These are phyloP conservation scores for Colletotrichum camelliae DNA, from an alignment of 2,329 filamentous ascomycete species.

Conservation along the genomic window DNA sequence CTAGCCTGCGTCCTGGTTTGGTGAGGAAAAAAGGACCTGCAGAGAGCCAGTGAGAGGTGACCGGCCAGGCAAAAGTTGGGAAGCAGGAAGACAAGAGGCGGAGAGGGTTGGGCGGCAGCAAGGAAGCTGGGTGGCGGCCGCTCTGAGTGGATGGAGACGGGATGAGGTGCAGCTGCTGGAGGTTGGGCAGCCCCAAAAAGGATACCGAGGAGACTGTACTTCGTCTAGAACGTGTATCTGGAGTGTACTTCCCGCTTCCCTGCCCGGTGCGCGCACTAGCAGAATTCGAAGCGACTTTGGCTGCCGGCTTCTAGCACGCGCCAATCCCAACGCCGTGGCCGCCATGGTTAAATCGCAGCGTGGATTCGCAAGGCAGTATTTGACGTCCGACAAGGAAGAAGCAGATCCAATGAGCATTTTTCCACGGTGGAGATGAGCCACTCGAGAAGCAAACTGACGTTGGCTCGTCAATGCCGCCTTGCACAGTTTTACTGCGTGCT, in stretches of 20 bases:
- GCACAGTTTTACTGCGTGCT: background rate
- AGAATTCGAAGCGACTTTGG: background rate
- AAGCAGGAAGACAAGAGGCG: background rate
- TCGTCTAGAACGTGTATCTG: background rate
- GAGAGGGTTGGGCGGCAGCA: conserved; percentile 17
- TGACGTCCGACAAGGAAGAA: background rate
- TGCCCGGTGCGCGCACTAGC: background rate
- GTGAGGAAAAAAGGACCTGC: background rate
- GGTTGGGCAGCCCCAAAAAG: conserved; percentile 19
- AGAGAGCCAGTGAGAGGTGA: background rate
- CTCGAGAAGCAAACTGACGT: background rate
- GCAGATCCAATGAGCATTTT: background rate
- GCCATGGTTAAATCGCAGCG: background rate
- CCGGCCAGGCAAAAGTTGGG: background rate
- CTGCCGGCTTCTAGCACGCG: background rate
- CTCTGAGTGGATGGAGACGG: conserved; percentile 17
- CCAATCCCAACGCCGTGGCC: background rate
- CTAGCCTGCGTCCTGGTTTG: background rate
- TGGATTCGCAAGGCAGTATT: background rate
- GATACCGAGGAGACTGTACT: background rate
- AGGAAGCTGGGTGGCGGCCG: conserved; percentile 17
- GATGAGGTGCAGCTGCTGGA: conserved; percentile 16
- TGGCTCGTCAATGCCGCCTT: background rate
- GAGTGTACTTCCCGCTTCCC: background rate
- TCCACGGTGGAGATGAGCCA: background rate